phyloP scores from a whole-genome alignment of 768 basidiomycete genomes.

The Termitomyces sp. region DNA sequence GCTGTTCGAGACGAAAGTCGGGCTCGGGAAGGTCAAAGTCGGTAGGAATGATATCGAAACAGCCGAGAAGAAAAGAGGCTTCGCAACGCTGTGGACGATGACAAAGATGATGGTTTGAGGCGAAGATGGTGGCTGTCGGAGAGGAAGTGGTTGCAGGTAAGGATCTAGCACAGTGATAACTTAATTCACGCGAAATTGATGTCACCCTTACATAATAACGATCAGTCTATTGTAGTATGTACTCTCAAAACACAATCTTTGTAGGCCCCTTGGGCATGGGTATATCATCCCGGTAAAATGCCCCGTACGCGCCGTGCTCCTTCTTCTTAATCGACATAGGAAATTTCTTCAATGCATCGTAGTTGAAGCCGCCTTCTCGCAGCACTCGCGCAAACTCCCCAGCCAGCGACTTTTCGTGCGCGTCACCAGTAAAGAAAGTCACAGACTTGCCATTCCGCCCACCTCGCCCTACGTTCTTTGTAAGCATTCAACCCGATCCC shows the following conservation, averaged over 20 bases:
- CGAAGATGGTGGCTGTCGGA: conserved; percentile 6
- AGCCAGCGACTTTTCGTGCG: conserved; percentile 78
- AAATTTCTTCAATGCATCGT: conserved; percentile 76
- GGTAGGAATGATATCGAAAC: neutral
- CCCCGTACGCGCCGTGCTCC: conserved; percentile 86
- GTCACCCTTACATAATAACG: conserved; percentile 16
- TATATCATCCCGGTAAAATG: conserved; percentile 73
- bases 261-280: conserved; percentile 57
- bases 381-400: conserved; percentile 92
- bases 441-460: conserved; percentile 87
- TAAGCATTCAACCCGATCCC: conserved; percentile 17
- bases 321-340: conserved; percentile 98
- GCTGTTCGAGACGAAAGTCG: neutral
- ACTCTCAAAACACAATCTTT: conserved; percentile 64
- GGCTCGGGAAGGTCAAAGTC: neutral
- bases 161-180: neutral
- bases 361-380: conserved; percentile 79
- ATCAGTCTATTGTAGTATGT: neutral
- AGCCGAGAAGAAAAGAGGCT: neutral
- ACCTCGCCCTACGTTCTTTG: conserved; percentile 62
- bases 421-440: conserved; percentile 94
- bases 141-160: neutral
- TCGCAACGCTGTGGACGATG: neutral
- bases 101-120: neutral
- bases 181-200: conserved; percentile 12